Base-by-base conservation (phyloP, 768 basidiomycete genomes). In the Leccinum ochraceum region DNA sequence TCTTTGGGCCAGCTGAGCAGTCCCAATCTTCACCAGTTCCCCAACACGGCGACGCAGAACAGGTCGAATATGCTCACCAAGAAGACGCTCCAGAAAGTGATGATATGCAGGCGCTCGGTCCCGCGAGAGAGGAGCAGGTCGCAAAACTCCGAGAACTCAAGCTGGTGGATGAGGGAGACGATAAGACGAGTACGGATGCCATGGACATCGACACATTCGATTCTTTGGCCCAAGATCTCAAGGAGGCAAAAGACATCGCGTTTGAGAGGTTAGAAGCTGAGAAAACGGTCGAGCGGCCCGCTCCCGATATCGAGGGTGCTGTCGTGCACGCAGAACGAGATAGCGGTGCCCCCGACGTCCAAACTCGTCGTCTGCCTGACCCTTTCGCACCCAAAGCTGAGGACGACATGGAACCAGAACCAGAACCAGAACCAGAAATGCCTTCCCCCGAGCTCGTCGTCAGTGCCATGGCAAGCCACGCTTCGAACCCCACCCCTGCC, bases 51-150 rank as follows among this genome's bases (percentile, higher is more conserved):
- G 72, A 74, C 16, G 68, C 77, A 3, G 76, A 82, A 8, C 84
- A 86, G 64, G 73, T 97, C 14, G 92, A 97, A 71, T 94, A 96
- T 73, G 60, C 59, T 2, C 66, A 64, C 75, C 91, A 44, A 81
- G 81, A 58, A 83, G 65, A 90, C 2, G 87, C 87, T 42, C 87
- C 89, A 53, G 79, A 76, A 30, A 85, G 84, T 61, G 77, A 88
- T 57, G 84, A 88, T 36, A 90, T 90, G 85, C 94, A 96, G 74
- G 94, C 95, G 1, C 82, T 98, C 22, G 96, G 94, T 6, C 86
- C 93, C 1, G 89, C 95, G 3, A 86, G 83, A 10, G 87, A 92
- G 48, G 94, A 96, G 65, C 86, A 95, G 70, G 83, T 85, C 11
- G 88, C 90, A 17, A 91, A 88, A 68, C 78, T 97, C 51, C 82